Evolutionary conservation across 306 rosid genomes (phyloP), one percentile per base, ranked within the genome.

Genomic region (Luffa aegyptiaca): DNA sequence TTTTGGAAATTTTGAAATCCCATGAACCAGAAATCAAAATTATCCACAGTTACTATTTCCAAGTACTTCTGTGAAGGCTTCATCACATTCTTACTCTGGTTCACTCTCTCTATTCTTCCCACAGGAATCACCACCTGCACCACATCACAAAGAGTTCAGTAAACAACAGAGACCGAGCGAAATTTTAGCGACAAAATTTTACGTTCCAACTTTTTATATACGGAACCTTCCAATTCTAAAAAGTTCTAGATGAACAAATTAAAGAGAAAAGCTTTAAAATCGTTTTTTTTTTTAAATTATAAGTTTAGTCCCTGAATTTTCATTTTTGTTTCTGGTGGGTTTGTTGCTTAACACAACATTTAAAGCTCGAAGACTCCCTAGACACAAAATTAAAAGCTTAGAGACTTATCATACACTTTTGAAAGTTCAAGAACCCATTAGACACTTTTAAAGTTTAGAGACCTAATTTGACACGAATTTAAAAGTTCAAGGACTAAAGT

Each of bases 21-120:
- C 96, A 89, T 77, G 59, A 91, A 86, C 96, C 96, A 89, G 82
- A 91, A 91, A 53, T 91, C 92, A 45, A 88, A 89, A 63, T 89
- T 78, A 69, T 91, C 96, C 56, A 81, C 89, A 0, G 92, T 89
- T 33, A 91, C 91, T 77, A 91, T 82, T 48, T 91, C 86, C 36
- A 88, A 79, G 84, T 85, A 91, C 89, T 91, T 91, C 58, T 89
- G 85, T 2, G 93, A 89, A 56, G 96, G 88, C 69, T 79, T 88
- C 80, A 85, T 77, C 81, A 77, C 76, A 77, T 86, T 85, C 88
- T 80, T 87, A 63, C 92, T 86, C 58, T 90, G 86, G 33, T 86
- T 82, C 37, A 82, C 85, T 79, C 80, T 79, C 76, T 88, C 78
- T 26, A 90, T 82, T 79, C 80, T 90, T 36, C 57, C 83, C 55